Conservation (phyloP, 1,284 basidiomycete species). For the Microbotryomycetes sp. region DNA sequence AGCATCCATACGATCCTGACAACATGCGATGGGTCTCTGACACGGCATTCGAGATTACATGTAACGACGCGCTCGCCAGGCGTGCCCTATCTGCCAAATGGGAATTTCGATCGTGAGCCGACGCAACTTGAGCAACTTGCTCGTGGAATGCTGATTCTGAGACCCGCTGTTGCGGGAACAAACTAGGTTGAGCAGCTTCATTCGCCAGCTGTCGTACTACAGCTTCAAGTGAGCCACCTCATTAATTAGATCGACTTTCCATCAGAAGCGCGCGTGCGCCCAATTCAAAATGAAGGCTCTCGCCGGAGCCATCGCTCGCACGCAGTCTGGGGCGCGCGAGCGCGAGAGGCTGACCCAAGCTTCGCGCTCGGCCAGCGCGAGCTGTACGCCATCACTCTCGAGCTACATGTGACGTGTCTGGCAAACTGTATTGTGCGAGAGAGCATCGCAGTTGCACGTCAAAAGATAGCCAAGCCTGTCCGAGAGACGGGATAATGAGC, state of each 20-base stretch:
- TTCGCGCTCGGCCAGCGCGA: background rate
- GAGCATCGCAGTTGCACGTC: background rate
- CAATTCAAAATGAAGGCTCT: background rate
- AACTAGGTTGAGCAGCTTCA: background rate
- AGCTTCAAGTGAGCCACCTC: conserved; percentile 13
- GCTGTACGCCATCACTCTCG: too few species aligned
- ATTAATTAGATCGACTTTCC: background rate
- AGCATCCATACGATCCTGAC: conserved; percentile 9
- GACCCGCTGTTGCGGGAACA: background rate
- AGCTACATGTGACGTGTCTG: too few species aligned
- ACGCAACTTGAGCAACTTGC: conserved; percentile 20
- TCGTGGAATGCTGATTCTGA: background rate
- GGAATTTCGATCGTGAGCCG: conserved; percentile 20
- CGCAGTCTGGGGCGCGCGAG: too few species aligned
- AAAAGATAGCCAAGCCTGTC: too few species aligned
- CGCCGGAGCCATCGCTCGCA: background rate
- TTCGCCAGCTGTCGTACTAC: conserved; percentile 24
- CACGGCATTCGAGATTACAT: conserved; percentile 19
- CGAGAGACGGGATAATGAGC: too few species aligned
- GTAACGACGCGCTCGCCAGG: conserved; percentile 14
- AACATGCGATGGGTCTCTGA: conserved; percentile 13
- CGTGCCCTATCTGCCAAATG: conserved; percentile 17
- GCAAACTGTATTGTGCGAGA: background rate
- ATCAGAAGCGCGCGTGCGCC: background rate
- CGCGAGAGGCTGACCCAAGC: background rate